Conservation (phyloP, 176 grass and related monocot genomes). For the Hordeum marinum region DNA sequence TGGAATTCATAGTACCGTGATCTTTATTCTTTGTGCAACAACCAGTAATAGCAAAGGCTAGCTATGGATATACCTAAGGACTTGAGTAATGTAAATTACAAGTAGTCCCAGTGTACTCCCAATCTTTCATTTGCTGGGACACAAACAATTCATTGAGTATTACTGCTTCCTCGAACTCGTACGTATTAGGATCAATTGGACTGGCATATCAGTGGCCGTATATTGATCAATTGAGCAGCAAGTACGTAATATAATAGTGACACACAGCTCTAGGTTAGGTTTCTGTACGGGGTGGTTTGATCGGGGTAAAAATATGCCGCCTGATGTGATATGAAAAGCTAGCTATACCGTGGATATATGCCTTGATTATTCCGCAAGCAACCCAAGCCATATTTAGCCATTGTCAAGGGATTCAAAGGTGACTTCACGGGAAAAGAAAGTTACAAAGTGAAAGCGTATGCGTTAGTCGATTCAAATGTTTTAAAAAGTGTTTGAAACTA, state of each 20-base stretch:
- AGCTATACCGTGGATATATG: not conserved
- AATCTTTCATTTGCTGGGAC: not conserved
- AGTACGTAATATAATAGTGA: not conserved
- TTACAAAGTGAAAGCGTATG: not conserved
- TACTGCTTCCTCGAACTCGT: too few species aligned
- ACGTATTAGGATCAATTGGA: not conserved
- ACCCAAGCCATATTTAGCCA: not conserved
- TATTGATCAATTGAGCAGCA: not conserved
- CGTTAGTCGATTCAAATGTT: not conserved
- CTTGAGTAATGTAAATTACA: not conserved
- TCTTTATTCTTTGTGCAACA: slow-evolving; percentile 7
- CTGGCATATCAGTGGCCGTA: not conserved
- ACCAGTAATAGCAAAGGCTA: slow-evolving; percentile 1
- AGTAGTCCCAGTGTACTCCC: not conserved
- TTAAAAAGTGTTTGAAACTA: not conserved
- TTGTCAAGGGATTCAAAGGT: not conserved
- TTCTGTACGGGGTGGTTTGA: not conserved
- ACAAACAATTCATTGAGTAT: not conserved
- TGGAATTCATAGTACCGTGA: not conserved
- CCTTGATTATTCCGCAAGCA: slow-evolving; percentile 43
- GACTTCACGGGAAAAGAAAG: not conserved
- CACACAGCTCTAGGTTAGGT: not conserved
- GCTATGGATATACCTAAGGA: not conserved
- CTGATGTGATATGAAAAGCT: not conserved
- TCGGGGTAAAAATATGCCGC: not conserved